Percentiles rank a stretch among this genome's conserved stretches.
phyloP scores from a whole-genome alignment of 2,329 filamentous ascomycete species.

The Clarireedia homoeocarpa region DNA sequence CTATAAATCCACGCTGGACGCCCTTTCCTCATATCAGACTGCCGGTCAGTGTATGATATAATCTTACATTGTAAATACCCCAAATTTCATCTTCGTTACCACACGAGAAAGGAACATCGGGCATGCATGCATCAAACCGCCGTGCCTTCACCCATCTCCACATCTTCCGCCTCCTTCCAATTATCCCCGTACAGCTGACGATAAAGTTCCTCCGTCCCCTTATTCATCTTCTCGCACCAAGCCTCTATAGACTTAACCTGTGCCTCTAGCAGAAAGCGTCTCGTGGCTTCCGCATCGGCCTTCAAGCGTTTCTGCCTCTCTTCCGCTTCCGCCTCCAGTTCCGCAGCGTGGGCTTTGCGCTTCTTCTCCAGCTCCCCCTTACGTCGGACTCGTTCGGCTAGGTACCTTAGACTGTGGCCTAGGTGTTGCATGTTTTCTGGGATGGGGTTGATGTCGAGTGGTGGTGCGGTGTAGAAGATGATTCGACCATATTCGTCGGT shows the following conservation, averaged over 20 bases:
- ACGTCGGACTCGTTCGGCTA: slow-evolving; percentile 35
- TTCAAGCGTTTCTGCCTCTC: slow-evolving; percentile 21
- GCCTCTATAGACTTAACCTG: slow-evolving; percentile 15
- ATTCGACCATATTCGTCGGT: slow-evolving; percentile 56
- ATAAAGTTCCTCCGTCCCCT: slow-evolving; percentile 25
- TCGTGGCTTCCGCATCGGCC: slow-evolving; percentile 11
- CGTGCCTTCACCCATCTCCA: neutral
- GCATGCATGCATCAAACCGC: no score
- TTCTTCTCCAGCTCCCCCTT: slow-evolving; percentile 30
- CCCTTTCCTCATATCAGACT: no score
- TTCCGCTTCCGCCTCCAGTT: slow-evolving; percentile 25
- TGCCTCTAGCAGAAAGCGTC: slow-evolving; percentile 13
- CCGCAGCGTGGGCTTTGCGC: slow-evolving; percentile 22
- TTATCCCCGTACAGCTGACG: slow-evolving; percentile 13
- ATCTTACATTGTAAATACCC: neutral
- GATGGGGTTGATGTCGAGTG: slow-evolving; percentile 38
- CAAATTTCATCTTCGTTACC: neutral
- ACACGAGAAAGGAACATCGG: no score
- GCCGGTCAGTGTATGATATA: no score
- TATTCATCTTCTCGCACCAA: slow-evolving; percentile 21
- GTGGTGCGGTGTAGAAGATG: slow-evolving; percentile 61
- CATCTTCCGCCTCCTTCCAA: neutral
- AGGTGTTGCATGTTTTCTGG: slow-evolving; percentile 28
- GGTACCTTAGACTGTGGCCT: slow-evolving; percentile 41
- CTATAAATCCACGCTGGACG: no score